Evolutionary conservation across 169 alveolate species (phyloP).

Genomic region (Plasmodium adleri): DNA sequence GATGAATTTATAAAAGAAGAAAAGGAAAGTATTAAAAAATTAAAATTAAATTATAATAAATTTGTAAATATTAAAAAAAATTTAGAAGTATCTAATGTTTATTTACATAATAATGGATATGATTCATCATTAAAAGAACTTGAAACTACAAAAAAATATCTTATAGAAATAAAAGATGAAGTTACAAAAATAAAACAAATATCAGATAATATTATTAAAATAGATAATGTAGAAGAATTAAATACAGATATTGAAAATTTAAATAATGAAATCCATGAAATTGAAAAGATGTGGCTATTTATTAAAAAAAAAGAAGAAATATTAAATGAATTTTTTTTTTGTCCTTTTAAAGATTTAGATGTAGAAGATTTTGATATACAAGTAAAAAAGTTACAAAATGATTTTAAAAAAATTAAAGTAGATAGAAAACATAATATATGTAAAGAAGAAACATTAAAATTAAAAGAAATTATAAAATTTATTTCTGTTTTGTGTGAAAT

Average conservation of each 20-base stretch:
- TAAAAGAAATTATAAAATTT: slow-evolving; percentile 48
- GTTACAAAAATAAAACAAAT: slow-evolving; percentile 31
- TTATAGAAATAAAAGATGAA: slow-evolving; percentile 58
- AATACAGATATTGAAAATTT: slow-evolving; percentile 44
- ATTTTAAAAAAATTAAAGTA: slow-evolving; percentile 59
- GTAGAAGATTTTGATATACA: slow-evolving; percentile 65
- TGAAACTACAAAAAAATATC: slow-evolving; percentile 49
- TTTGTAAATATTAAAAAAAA: slow-evolving; percentile 57
- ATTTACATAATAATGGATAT: slow-evolving; percentile 46
- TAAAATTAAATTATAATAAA: slow-evolving; percentile 47
- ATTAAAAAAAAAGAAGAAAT: slow-evolving; percentile 68
- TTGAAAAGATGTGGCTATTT: slow-evolving; percentile 60
- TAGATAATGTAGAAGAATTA: slow-evolving; percentile 70
- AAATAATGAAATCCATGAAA: slow-evolving; percentile 45
- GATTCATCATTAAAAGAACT: slow-evolving; percentile 46
- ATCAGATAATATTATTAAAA: slow-evolving; percentile 38
- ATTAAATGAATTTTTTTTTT: slow-evolving; percentile 35
- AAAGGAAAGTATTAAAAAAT: slow-evolving; percentile 58
- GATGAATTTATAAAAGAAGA: slow-evolving; percentile 66
- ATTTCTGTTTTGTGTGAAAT: slow-evolving; percentile 58
- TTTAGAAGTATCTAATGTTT: slow-evolving; percentile 50
- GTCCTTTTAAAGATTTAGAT: slow-evolving; percentile 44
- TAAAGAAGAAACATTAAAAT: slow-evolving; percentile 56
- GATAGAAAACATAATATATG: slow-evolving; percentile 65
- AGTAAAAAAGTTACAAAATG: slow-evolving; percentile 52